Percentiles rank a stretch among this genome's conserved stretches.
These are phyloP conservation scores for Phytopythium helicoides DNA, from an alignment of 352 stramenopile genomes.

Conservation along the genomic window DNA sequence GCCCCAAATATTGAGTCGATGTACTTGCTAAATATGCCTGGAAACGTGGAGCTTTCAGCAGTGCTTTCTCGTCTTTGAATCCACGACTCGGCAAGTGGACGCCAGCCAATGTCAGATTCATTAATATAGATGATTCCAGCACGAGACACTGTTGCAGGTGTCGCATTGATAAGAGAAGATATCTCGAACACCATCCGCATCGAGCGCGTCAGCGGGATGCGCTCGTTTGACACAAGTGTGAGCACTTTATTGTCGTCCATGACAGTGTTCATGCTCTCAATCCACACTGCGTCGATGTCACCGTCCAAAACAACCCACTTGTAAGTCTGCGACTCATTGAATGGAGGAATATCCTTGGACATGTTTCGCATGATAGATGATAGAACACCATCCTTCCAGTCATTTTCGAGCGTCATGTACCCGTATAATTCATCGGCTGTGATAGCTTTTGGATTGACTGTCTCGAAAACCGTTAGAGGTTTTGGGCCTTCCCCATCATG, in stretches of 20 bases:
- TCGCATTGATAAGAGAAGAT: constrained; percentile 95
- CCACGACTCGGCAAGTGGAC: constrained; percentile 94
- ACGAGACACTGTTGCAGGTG: constrained; percentile 94
- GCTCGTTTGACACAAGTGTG: constrained; percentile 96
- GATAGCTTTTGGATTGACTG: constrained; percentile 95
- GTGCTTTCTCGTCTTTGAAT: constrained; percentile 74
- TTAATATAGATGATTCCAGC: constrained; percentile 98
- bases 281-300: constrained; percentile 95
- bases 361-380: constrained; percentile 97
- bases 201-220: constrained; percentile 92
- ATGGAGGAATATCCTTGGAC: constrained; percentile 89
- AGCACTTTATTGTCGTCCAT: constrained; percentile 95
- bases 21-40: constrained; percentile 93
- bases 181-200: constrained; percentile 99
- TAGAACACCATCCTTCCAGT: constrained; percentile 97
- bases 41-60: constrained; percentile 82
- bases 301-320: constrained; percentile 93
- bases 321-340: constrained; percentile 84
- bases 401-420: constrained; percentile 97
- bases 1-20: constrained; percentile 81
- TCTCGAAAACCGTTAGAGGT: constrained; percentile 92
- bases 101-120: constrained; percentile 90
- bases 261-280: constrained; percentile 93
- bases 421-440: constrained; percentile 92
- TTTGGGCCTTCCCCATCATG: constrained; percentile 72